phyloP scores from a whole-genome alignment of 2,329 filamentous ascomycete species.

The Falciphora oryzae region DNA sequence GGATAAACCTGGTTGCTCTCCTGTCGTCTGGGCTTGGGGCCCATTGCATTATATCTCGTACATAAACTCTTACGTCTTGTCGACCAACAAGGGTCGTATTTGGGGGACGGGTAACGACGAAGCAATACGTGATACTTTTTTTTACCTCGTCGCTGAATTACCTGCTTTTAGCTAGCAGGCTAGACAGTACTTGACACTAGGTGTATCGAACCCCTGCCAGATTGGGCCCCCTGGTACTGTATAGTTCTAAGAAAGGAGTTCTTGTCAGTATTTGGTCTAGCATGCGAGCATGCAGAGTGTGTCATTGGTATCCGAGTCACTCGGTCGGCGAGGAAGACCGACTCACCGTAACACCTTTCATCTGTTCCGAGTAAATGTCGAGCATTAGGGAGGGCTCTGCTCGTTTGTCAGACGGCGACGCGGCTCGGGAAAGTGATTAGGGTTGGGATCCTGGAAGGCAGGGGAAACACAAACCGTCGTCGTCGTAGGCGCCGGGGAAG shows the following conservation, averaged over 20 bases:
- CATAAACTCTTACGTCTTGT: not conserved
- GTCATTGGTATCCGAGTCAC: not conserved
- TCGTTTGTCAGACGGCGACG: not conserved
- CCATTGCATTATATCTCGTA: not conserved
- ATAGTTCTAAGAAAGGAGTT: slow-evolving; percentile 26
- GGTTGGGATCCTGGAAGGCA: not conserved
- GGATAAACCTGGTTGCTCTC: not conserved
- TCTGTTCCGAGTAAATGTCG: slow-evolving; percentile 30
- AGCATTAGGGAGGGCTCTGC: slow-evolving; percentile 32
- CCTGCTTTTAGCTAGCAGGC: slow-evolving; percentile 13
- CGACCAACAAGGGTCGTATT: no score
- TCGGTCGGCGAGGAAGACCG: not conserved
- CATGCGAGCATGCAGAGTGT: no score
- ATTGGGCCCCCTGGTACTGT: slow-evolving; percentile 32
- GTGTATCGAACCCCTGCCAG: slow-evolving; percentile 26
- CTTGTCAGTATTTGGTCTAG: slow-evolving; percentile 4
- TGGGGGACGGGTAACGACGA: no score
- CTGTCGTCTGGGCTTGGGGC: not conserved
- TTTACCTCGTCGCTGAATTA: not conserved
- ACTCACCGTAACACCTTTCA: slow-evolving; percentile 26
- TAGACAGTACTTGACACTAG: slow-evolving; percentile 18
- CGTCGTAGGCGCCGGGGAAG: slow-evolving; percentile 31
- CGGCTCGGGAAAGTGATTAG: not conserved
- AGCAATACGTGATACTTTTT: no score
- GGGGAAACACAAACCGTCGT: slow-evolving; percentile 23